phyloP scores from a whole-genome alignment of 78 protist genomes.

The Diacronema lutheri region DNA sequence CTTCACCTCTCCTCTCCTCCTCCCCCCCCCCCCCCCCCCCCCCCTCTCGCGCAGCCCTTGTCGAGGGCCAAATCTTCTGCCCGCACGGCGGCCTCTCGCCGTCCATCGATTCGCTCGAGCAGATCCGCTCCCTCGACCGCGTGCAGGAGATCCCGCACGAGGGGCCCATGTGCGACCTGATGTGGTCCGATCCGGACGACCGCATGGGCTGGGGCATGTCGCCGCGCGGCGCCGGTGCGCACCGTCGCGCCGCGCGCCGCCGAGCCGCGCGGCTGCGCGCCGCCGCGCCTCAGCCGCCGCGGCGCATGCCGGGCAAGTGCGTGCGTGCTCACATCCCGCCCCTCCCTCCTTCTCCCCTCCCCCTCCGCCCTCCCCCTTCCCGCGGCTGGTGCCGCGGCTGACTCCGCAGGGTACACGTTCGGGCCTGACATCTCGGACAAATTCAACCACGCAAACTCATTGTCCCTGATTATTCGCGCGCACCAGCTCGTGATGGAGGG shows the following conservation, averaged over 20 bases:
- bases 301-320: too few species aligned
- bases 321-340: too few species aligned
- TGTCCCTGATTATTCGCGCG: slow-evolving; percentile 86
- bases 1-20: not conserved
- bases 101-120: slow-evolving; percentile 73
- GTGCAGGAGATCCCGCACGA: slow-evolving; percentile 87
- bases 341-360: too few species aligned
- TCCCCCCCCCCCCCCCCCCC: not conserved
- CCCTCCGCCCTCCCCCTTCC: too few species aligned
- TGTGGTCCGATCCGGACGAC: slow-evolving; percentile 78
- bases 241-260: too few species aligned
- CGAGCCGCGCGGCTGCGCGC: too few species aligned
- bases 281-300: too few species aligned
- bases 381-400: not conserved
- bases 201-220: slow-evolving; percentile 84
- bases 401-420: slow-evolving; percentile 85
- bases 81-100: slow-evolving; percentile 96
- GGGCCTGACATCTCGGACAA: slow-evolving; percentile 85
- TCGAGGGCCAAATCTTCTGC: slow-evolving; percentile 76
- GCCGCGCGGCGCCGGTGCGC: slow-evolving; percentile 98
- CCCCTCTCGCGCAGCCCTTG: not conserved
- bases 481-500: slow-evolving; percentile 98
- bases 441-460: slow-evolving; percentile 84
- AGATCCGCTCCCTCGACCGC: slow-evolving; percentile 67
- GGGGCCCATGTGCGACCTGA: slow-evolving; percentile 84